Base-by-base conservation (phyloP, 805 yeast genomes). In the Scheffersomyces coipomensis region DNA sequence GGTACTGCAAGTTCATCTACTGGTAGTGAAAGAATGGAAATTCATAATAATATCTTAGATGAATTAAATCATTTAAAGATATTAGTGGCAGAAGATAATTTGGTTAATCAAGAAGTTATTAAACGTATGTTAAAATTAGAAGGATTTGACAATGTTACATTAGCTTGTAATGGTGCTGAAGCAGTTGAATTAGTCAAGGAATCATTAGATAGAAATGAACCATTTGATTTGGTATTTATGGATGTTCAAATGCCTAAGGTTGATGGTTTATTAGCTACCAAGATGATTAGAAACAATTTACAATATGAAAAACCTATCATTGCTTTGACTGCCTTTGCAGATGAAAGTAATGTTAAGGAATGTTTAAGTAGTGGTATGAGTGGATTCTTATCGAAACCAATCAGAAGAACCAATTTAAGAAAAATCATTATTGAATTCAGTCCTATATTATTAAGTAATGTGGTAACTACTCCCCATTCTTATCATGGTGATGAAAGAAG, bases 241-340 rank as follows among this genome's bases (percentile, higher is more conserved):
- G 99, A 91, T 61, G 95, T 91, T 37, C 97, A 91, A 62, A 91
- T 90, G 98, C 98, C 98, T 4, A 83, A 79, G 52, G 73, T 89
- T 48, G 97, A 91, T 58, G 99, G 99, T 2, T 65, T 90, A 22
- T 70, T 80, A 19, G 96, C 97, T 0, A 89, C 98, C 0, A 78
- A 70, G 44, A 71, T 76, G 53, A 84, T 91, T 25, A 71, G 97
- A 33, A 62, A 69, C 13, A 81, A 84, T 32, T 59, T 85, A 43
- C 66, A 73, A 4, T 86, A 76, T 53, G 56, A 57, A 1, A 75
- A 77, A 5, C 97, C 97, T 0, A 89, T 93, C 42, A 93, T 91
- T 27, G 98, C 97, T 0, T 73, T 91, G 39, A 90, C 98, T 0
- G 98, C 97, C 1, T 91, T 85, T 69, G 97, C 97, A 0, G 97